Evolutionary conservation across 257 asterid species (phyloP), one percentile per base, ranked within the genome.

Genomic region (Osmanthus fragrans): DNA sequence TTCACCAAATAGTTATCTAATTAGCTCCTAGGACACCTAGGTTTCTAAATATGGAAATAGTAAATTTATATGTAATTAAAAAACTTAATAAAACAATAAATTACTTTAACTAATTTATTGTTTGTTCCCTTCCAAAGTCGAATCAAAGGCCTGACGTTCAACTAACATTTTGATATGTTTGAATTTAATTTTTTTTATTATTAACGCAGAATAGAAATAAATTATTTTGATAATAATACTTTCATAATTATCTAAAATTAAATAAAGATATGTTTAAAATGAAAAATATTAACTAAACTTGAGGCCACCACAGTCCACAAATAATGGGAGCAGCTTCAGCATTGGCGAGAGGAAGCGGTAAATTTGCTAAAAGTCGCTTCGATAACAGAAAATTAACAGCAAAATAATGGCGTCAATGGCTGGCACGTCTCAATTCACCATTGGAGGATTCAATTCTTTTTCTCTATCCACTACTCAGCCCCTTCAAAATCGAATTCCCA

Each of bases 361-460:
- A 60, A 23, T 29, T 60, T 54, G 23, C 64, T 54, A 54, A 51
- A 51, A n/a, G 65, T 60, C 18, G 68, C 7, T 23, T 60, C 68
- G 16, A 10, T 23, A 23, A 10, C 30, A 23, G 5, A 60, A 23
- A 23, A 60, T 23, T 60, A 23, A 10, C 16, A 63, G 18, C 69
- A 63, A 63, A 63, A 63, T 11, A 73, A 78, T 81, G 85, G 86
- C 87, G 60, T 79, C 79, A 78, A 81, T 89, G 89, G 86, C 89
- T 25, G 36, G 19, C 33, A 63, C 36, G 36, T 63, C 69, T 63
- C 69, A 27, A 58, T 45, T 82, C 18, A 71, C 84, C n/a, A 69
- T 65, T 36, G 77, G 79, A 79, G 70, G 79, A 80, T 39, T 87
- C 78, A 76, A 71, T 73, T 74, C 85, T 19, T 60, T 60, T 39